phyloP scores from a whole-genome alignment of 2,329 filamentous ascomycete genomes.

The Neofusicoccum sp. region DNA sequence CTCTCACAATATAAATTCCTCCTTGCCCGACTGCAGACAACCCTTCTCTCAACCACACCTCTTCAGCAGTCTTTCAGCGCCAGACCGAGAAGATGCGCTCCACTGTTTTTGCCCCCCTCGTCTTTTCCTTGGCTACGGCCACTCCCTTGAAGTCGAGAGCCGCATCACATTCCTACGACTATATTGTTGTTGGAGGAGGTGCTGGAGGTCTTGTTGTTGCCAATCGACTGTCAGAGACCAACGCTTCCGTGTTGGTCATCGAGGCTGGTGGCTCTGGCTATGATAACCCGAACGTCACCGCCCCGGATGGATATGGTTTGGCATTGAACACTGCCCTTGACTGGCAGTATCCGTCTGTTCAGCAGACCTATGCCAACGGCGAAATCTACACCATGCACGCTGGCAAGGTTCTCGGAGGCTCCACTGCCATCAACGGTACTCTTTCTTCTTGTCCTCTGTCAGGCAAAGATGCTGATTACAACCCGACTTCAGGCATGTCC shows the following conservation, averaged over 20 bases:
- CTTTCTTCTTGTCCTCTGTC: background rate
- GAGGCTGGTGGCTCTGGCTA: slow-evolving; percentile 28
- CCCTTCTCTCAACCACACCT: background rate
- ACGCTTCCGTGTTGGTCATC: slow-evolving; percentile 41
- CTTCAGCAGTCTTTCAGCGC: background rate
- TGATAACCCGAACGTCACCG: slow-evolving; percentile 32
- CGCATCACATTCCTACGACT: slow-evolving; percentile 16
- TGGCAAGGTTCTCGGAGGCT: slow-evolving; percentile 44
- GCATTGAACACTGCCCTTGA: slow-evolving; percentile 35
- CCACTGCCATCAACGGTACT: slow-evolving; percentile 43
- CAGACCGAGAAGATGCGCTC: background rate
- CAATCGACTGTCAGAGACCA: slow-evolving; percentile 51
- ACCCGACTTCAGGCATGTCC: slow-evolving; percentile 30
- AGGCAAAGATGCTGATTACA: background rate
- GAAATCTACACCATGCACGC: slow-evolving; percentile 26
- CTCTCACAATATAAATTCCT: background rate
- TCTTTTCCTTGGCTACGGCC: background rate
- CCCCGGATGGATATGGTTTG: slow-evolving; percentile 24
- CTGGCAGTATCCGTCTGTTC: slow-evolving; percentile 40
- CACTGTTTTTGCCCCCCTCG: background rate
- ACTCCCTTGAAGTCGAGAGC: background rate
- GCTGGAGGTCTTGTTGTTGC: slow-evolving; percentile 52
- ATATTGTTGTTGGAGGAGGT: slow-evolving; percentile 38
- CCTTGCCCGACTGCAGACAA: background rate
- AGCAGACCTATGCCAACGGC: slow-evolving; percentile 37